Evolutionary conservation across 805 yeast species (phyloP).

Genomic region (Clavispora phyllophila): DNA sequence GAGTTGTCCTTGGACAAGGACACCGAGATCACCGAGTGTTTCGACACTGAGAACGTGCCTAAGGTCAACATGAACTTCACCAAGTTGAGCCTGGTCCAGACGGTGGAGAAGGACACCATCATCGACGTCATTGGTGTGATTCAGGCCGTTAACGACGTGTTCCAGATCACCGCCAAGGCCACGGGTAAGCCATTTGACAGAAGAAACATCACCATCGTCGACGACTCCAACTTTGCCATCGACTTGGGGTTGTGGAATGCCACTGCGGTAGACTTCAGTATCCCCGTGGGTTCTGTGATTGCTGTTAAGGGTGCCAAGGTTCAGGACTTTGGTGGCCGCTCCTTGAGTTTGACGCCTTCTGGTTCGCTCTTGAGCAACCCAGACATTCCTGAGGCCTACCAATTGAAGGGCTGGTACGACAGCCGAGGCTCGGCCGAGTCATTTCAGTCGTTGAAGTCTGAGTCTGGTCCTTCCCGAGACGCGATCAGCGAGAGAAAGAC

Average conservation of each 20-base stretch:
- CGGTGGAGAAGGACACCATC: slow-evolving; percentile 62
- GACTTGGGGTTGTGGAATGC: slow-evolving; percentile 88
- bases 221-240: slow-evolving; percentile 71
- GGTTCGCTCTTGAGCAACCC: slow-evolving; percentile 79
- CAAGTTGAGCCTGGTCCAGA: slow-evolving; percentile 60
- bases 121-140: slow-evolving; percentile 88
- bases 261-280: slow-evolving; percentile 70
- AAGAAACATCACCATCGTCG: slow-evolving; percentile 84
- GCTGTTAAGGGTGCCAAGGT: slow-evolving; percentile 90
- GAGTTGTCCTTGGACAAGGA: slow-evolving; percentile 81
- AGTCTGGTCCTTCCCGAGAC: slow-evolving; percentile 28
- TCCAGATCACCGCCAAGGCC: slow-evolving; percentile 75
- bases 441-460: slow-evolving; percentile 60
- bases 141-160: slow-evolving; percentile 67
- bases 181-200: slow-evolving; percentile 91
- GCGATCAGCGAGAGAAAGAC: slow-evolving; percentile 55
- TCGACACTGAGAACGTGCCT: slow-evolving; percentile 63
- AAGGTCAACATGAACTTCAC: slow-evolving; percentile 72
- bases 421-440: slow-evolving; percentile 60
- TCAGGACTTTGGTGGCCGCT: slow-evolving; percentile 82
- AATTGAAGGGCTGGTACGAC: slow-evolving; percentile 93
- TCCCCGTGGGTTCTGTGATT: slow-evolving; percentile 75
- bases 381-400: slow-evolving; percentile 81
- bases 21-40: slow-evolving; percentile 65
- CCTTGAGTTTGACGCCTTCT: slow-evolving; percentile 72